These are phyloP conservation scores for Ophiocordyceps camponoti-saundersi DNA, from an alignment of 2,329 filamentous ascomycete species.

Conservation along the genomic window DNA sequence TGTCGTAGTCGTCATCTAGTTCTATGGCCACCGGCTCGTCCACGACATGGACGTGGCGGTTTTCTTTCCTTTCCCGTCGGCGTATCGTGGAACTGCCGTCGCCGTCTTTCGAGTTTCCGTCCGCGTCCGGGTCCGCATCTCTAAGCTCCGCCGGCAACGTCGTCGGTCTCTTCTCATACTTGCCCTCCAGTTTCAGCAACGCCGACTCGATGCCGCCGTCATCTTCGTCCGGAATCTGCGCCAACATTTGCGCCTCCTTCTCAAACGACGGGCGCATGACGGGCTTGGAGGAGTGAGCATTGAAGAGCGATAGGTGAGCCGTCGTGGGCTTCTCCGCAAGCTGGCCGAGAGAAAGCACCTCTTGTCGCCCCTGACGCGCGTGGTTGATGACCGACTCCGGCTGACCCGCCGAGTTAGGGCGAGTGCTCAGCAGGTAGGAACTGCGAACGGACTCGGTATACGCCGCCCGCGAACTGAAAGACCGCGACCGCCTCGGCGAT, in stretches of 20 bases:
- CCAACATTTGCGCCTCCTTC: conserved; percentile 70
- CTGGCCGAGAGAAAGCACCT: conserved; percentile 41
- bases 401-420: conserved; percentile 10
- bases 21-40: conserved; percentile 19
- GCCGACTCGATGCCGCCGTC: conserved; percentile 90
- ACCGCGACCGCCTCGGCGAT: conserved; percentile 34
- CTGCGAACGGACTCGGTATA: conserved; percentile 44
- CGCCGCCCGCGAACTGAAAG: conserved; percentile 40
- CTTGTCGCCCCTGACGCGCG: conserved; percentile 13
- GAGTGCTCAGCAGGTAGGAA: conserved; percentile 32
- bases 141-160: conserved; percentile 14
- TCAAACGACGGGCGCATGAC: conserved; percentile 66
- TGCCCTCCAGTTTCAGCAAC: conserved; percentile 80
- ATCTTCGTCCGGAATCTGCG: conserved; percentile 63
- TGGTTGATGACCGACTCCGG: conserved; percentile 7
- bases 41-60: conserved; percentile 26
- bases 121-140: background rate
- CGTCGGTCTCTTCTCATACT: conserved; percentile 41
- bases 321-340: conserved; percentile 33
- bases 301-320: conserved; percentile 35
- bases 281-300: conserved; percentile 44
- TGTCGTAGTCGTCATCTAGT: background rate
- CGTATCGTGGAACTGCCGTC: background rate
- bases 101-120: background rate
- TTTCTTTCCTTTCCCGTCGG: conserved; percentile 24